Percentiles rank a stretch among this genome's conserved stretches.
Conservation (phyloP, 345 rosid genomes). For the Iberis pinnata region DNA sequence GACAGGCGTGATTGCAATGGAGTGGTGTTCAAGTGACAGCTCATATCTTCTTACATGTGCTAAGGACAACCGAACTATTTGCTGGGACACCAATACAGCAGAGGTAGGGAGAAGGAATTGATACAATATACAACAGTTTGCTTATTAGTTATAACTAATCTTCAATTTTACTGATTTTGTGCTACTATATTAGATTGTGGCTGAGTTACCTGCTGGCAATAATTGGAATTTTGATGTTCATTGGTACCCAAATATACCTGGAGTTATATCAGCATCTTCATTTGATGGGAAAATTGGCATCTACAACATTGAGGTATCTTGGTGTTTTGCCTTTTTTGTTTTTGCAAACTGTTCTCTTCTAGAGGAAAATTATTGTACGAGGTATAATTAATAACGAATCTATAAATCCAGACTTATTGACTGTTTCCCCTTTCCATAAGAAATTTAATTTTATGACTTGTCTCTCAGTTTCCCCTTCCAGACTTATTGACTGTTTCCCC, state of each 20-base stretch:
- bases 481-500: too few relatives aligned
- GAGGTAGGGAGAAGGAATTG: slow-evolving; percentile 46
- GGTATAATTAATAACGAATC: not conserved
- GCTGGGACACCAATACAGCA: slow-evolving; percentile 90
- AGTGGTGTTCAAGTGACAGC: slow-evolving; percentile 95
- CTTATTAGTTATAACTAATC: slow-evolving; percentile 3
- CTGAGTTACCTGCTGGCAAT: slow-evolving; percentile 88
- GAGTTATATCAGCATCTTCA: slow-evolving; percentile 93
- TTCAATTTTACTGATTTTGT: slow-evolving; percentile 17
- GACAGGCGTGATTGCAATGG: slow-evolving; percentile 98
- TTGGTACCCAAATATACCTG: slow-evolving; percentile 95
- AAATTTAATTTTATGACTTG: slow-evolving; percentile 2
- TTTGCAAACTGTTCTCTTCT: not conserved
- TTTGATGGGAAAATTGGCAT: slow-evolving; percentile 95
- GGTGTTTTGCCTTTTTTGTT: slow-evolving; percentile 5
- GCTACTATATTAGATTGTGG: slow-evolving; percentile 50
- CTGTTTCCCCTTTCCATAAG: not conserved
- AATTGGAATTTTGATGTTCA: slow-evolving; percentile 99
- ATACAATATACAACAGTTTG: slow-evolving; percentile 8
- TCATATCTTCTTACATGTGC: slow-evolving; percentile 95
- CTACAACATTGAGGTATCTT: slow-evolving; percentile 85
- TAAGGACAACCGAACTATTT: slow-evolving; percentile 93
- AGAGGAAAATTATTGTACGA: slow-evolving; percentile 3
- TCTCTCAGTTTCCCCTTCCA: not conserved
- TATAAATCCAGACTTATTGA: slow-evolving; percentile 10